These are phyloP conservation scores for Salvia sclarea DNA, from an alignment of 305 asterid species.

Conservation along the genomic window DNA sequence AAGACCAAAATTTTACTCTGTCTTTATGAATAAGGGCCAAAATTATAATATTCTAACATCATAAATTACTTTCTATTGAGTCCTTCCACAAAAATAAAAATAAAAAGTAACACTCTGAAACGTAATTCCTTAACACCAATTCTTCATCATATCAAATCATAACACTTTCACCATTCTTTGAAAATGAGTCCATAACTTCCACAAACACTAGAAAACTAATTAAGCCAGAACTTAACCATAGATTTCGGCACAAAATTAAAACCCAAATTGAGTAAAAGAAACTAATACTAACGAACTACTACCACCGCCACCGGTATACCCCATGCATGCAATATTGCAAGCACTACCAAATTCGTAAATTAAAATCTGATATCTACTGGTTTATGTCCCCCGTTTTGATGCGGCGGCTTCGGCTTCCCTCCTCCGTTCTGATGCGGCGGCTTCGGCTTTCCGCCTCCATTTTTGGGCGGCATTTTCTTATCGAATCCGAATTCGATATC, in stretches of 20 bases:
- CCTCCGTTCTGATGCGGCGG: slow-evolving; percentile 37
- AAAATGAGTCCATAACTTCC: slow-evolving; percentile 19
- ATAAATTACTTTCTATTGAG: no score
- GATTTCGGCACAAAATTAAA: background rate
- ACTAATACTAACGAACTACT: background rate
- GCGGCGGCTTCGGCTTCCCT: slow-evolving; percentile 35
- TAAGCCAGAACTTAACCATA: slow-evolving; percentile 17
- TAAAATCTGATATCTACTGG: slow-evolving; percentile 53
- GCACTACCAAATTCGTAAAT: slow-evolving; percentile 10
- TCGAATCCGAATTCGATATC: slow-evolving; percentile 76
- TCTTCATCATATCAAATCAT: slow-evolving; percentile 16
- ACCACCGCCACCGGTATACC: slow-evolving; percentile 27
- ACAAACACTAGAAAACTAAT: background rate
- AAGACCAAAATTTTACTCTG: background rate
- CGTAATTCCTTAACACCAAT: background rate
- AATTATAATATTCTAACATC: background rate
- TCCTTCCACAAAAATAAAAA: background rate
- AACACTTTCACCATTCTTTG: slow-evolving; percentile 7
- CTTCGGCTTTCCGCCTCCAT: slow-evolving; percentile 45
- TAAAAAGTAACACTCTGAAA: background rate
- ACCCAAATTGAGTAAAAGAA: slow-evolving; percentile 15
- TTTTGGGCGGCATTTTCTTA: slow-evolving; percentile 29
- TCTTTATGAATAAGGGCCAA: background rate
- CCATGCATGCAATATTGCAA: slow-evolving; percentile 23
- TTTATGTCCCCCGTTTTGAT: slow-evolving; percentile 36